Base-by-base conservation (phyloP, 768 basidiomycete species). In the Pulveroboletus sp. region DNA sequence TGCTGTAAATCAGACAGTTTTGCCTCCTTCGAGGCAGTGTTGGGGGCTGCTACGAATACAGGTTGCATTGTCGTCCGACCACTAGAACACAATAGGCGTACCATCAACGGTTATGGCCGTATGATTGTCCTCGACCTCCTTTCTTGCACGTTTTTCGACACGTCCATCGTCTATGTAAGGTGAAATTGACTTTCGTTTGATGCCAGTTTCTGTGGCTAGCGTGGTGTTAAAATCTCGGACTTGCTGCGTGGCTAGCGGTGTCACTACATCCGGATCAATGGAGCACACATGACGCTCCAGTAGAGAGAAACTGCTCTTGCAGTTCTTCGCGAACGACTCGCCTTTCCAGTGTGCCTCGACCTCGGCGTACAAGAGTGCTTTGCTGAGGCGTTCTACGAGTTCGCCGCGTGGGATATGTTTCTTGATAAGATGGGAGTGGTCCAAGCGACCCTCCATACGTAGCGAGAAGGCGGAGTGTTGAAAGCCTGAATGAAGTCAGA, bases 321-420 rank as follows among this genome's bases (percentile, higher is more conserved):
- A 93, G 57, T 78, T 81, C 39, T 71, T 74, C 7, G 80, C 76
- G 51, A 85, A 69, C 32, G 74, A 71, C 61, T 81, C 81, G 8
- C 76, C 76, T 53, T 80, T 79, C 83, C 86, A 92, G 59, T 92
- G 90, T 7, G 83, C 77, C 72, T 93, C 90, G 46, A 87, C 86
- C 69, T 93, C 90, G 17, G 77, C 73, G 57, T 89, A 93, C 9
- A 92, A 77, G 15, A 93, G 71, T 4, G 90, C 82, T 69, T 89
- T 92, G 63, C 79, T 77, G 31, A 93, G 78, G 21, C 91, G 80
- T 49, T 92, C 88, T 36, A 90, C 73, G 24, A 93, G 77, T 63
- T 91, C 87, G 10, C 90, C 90, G 17, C 89, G 81, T 24, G 83
- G 84, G 45, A 93, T 83, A 52, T 87, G 84, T 61, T 84, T 86